Evolutionary conservation across 805 yeast species (phyloP).

Genomic region (Tetrapisispora namnaoensis): DNA sequence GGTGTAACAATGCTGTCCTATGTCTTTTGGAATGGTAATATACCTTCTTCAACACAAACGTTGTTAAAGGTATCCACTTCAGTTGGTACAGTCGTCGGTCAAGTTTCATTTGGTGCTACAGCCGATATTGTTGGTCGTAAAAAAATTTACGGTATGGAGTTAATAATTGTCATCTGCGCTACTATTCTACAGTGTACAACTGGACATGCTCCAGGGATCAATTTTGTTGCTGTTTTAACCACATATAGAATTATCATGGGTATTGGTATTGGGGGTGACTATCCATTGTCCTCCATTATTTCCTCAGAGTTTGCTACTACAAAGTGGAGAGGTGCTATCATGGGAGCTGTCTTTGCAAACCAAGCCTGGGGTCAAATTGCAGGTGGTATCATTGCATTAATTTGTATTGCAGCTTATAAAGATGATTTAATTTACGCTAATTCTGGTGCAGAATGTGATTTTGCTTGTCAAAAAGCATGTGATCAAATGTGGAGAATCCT

Average conservation of each 20-base stretch:
- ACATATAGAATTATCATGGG: constrained; percentile 84
- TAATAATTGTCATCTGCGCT: constrained; percentile 73
- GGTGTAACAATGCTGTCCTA: constrained; percentile 70
- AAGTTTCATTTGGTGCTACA: constrained; percentile 69
- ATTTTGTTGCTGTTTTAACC: constrained; percentile 62
- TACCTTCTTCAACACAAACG: constrained; percentile 67
- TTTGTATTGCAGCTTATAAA: constrained; percentile 72
- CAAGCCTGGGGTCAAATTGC: constrained; percentile 94
- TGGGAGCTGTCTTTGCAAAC: constrained; percentile 93
- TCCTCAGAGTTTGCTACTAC: constrained; percentile 90
- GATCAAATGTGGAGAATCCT: constrained; percentile 94
- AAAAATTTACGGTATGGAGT: constrained; percentile 76
- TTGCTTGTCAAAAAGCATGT: constrained; percentile 61
- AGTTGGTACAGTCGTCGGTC: constrained; percentile 91
- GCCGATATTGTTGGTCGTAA: constrained; percentile 84
- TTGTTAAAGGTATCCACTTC: constrained; percentile 81
- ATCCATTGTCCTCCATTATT: constrained; percentile 87
- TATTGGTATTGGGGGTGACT: constrained; percentile 96
- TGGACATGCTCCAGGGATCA: constrained; percentile 63
- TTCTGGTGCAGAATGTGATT: constrained; percentile 51
- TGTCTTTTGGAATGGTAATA: constrained; percentile 56
- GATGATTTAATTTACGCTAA: constrained; percentile 44
- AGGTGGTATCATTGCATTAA: constrained; percentile 75
- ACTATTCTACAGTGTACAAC: constrained; percentile 67
- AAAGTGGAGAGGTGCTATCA: constrained; percentile 96